Base-by-base conservation (phyloP, 768 basidiomycete species). In the Suillus decipiens region DNA sequence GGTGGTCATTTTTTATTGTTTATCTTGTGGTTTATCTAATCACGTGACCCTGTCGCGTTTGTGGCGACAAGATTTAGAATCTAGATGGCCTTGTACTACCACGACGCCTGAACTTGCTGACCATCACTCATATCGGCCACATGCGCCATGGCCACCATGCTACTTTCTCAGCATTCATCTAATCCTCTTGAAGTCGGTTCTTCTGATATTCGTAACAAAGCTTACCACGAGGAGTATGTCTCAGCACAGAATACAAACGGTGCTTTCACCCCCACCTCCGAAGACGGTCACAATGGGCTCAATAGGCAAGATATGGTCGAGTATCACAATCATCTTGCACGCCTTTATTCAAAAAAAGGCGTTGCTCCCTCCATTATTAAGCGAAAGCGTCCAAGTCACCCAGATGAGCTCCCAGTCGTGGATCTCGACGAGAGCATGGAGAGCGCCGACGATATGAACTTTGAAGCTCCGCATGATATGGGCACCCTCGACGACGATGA, bases 131-230 rank as follows among this genome's bases (percentile, higher is more conserved):
- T 10, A 51, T 53, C 45, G 19, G n/a, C 33, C 36, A 14, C 33
- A 37, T 12, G 19, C 51, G 50, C 61, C 48, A 80, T 80, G 81
- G 75, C 79, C 12, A 72, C 74, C 33, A 70, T 77, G 62, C 61
- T 81, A 19, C 77, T 90, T 64, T 89, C 89, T 10, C 85, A 85
- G 63, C 89, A 90, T 70, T 88, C 89, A 14, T 90, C 89, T 51
- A 90, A 90, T 68, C 89, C 89, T 3, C 81, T 90, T 36, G 88
- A 91, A 68, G 83, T 84, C 24, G 79, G 84, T 43, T 87, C 89
- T 12, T 87, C 86, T 39, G 87, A 90, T 68, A 66, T 74, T 8
- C 80, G 79, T 60, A 86, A 86, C 69, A 79, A 73, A 50, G 70
- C 77, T 28, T 85, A 83, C 68, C 77, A 76, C 65, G 75, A 73